These are phyloP conservation scores for Paramecium sonneborni DNA, from an alignment of 73 alveolate genomes.

Conservation along the genomic window DNA sequence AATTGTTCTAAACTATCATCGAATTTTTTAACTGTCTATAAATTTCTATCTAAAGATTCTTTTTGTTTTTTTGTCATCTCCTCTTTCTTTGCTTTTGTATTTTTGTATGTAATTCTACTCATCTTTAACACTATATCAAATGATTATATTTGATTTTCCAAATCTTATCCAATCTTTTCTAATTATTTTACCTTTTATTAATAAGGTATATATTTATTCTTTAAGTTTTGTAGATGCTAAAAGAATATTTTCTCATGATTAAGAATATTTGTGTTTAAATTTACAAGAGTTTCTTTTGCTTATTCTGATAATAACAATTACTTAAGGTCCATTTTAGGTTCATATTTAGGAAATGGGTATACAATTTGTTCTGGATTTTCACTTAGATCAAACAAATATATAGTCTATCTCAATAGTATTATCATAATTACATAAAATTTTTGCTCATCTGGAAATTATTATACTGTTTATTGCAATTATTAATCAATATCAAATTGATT, in stretches of 20 bases:
- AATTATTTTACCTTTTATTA: background rate
- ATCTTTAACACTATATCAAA: conserved; percentile 1
- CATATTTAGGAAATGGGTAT: conserved; percentile 13
- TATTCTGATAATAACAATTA: background rate
- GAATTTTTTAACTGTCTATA: conserved; percentile 21
- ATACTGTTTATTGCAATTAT: background rate
- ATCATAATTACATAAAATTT: background rate
- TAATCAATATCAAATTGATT: background rate
- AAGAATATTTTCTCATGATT: conserved; percentile 40
- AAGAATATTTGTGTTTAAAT: background rate
- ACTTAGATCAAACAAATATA: conserved; percentile 43
- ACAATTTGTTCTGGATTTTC: background rate
- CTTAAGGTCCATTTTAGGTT: conserved; percentile 25
- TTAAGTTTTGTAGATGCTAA: conserved; percentile 19
- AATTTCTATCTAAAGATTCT: background rate
- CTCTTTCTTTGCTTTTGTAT: background rate
- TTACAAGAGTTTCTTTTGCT: background rate
- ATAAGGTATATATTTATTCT: conserved; percentile 1
- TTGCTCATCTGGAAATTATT: background rate
- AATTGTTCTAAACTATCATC: conserved; percentile 16
- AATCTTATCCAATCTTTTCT: background rate
- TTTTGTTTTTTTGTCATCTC: background rate
- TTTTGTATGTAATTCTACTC: background rate
- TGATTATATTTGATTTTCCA: conserved; percentile 46
- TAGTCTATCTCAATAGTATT: background rate